Base-by-base conservation (phyloP, 768 basidiomycete genomes). In the Cystobasidium onofrii region DNA sequence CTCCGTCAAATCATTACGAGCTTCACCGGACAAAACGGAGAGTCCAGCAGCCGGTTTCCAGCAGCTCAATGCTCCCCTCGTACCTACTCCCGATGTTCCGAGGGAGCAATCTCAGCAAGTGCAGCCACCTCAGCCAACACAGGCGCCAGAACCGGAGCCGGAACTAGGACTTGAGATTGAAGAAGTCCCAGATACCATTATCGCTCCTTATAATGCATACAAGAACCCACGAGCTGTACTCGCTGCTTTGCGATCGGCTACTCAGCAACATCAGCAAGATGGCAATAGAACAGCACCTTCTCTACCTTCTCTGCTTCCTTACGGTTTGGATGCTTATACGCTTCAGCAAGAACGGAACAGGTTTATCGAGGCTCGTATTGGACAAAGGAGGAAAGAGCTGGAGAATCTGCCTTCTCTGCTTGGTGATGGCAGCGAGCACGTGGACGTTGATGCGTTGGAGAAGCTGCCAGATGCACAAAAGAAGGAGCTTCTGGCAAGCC, bases 311-410 rank as follows among this genome's bases (percentile, higher is more conserved):
- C 83, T 97, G 75, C 90, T 91, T 87, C 95, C 96, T 0, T 83
- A 85, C 12, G 95, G 95, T 18, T 86, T 99, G 34, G 96, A 99
- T 80, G 90, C 94, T 1, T 89, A 94, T 77, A 87, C 91, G 76
- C 85, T 97, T 74, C 85, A 93, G 78, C 89, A 91, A 76, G 96
- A 99, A 82, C 87, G 95, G 6, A 91, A 95, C 76, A 86, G 91
- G 12, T 94, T 87, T 81, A 87, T 98, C 71, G 91, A 96, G 78
- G 89, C 90, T 2, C 87, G 95, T 25, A 87, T 97, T 64, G 85
- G 88, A 46, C 91, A 96, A 81, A 87, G 96, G 41, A 88, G 95
- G 66, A 86, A 86, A 20, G 96, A 99, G 80, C 87, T 99, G 25
- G 82, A 84, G 66, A 82, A 83, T 50, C 80, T 96, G 78, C 87